Evolutionary conservation across 1,139 yeast species (phyloP), one percentile per base, ranked within the genome.

Genomic region (Pneumocystis wakefieldiae): DNA sequence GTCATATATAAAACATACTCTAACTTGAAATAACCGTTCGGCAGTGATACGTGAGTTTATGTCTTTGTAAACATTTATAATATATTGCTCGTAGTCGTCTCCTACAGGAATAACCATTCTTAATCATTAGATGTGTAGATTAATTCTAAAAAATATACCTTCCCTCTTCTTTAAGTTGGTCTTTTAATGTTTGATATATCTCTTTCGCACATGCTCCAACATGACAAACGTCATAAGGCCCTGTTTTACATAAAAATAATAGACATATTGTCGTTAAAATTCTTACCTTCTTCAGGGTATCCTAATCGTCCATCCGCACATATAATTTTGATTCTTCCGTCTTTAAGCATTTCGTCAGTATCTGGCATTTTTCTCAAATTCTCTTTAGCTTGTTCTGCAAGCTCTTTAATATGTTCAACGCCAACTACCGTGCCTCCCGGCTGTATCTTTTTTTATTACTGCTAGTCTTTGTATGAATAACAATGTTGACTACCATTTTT

Each of bases 161-260:
- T 24, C 68, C 68, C 1, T 63, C 64, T 3, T 64, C 12, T 38
- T 65, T 65, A 17, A 66, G 61, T 28, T 63, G 67, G 4, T 32
- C 59, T 15, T 63, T 39, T 36, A 66, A 48, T 17, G 60, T 55
- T 2, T 64, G 58, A 14, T 67, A 67, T 2, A 66, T 61, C 10
- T 35, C 66, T 1, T 64, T 60, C 6, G 64, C 60, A 24, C 68
- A 65, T 3, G 68, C 68, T 7, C 64, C 64, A 29, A 62, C 64
- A 24, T 67, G 68, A 28, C 66, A 67, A n/a, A 67, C 68, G 57
- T 67, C 68, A 55, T 64, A 67, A 17, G 28, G 35, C 57, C 7
- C 59, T 62, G 4, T 66, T 8, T 59, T 28, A 59, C 24, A 38
- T 19, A 61, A 12, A 14, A 62, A 62, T 35, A 53, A 41, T 12